Percentiles rank a stretch among this genome's conserved stretches.
These are phyloP conservation scores for Sutorius australiensis DNA, from an alignment of 768 basidiomycete genomes.

Conservation along the genomic window DNA sequence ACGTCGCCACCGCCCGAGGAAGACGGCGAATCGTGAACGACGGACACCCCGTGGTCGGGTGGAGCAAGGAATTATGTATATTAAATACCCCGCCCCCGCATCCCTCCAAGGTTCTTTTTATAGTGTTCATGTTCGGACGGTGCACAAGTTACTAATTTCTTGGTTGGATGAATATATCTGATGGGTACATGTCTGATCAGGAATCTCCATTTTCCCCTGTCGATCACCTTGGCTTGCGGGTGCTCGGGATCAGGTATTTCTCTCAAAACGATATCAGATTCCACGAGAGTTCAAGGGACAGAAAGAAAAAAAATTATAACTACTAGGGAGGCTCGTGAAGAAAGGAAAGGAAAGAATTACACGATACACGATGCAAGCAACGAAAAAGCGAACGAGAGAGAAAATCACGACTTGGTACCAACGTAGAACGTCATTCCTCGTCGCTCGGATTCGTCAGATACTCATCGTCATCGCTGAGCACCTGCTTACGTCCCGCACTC, in stretches of 20 bases:
- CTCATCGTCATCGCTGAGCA: constrained; percentile 64
- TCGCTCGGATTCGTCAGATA: constrained; percentile 69
- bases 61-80: background rate
- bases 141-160: background rate
- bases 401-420: background rate
- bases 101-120: background rate
- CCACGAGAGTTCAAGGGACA: constrained; percentile 4
- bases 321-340: background rate
- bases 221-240: background rate
- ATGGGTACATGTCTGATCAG: background rate
- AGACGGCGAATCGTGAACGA: background rate
- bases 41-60: background rate
- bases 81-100: no score
- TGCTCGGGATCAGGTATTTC: background rate
- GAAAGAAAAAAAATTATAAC: constrained; percentile 3
- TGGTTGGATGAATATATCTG: background rate
- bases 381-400: background rate
- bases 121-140: background rate
- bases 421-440: constrained; percentile 46
- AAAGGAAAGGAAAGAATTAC: constrained; percentile 1
- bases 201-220: background rate
- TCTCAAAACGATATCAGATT: background rate
- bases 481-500: constrained; percentile 64
- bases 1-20: background rate
- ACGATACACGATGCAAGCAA: constrained; percentile 10